Conservation (phyloP, 1,139 yeast species). For the Hemisphaericaspora lyxosophila region DNA sequence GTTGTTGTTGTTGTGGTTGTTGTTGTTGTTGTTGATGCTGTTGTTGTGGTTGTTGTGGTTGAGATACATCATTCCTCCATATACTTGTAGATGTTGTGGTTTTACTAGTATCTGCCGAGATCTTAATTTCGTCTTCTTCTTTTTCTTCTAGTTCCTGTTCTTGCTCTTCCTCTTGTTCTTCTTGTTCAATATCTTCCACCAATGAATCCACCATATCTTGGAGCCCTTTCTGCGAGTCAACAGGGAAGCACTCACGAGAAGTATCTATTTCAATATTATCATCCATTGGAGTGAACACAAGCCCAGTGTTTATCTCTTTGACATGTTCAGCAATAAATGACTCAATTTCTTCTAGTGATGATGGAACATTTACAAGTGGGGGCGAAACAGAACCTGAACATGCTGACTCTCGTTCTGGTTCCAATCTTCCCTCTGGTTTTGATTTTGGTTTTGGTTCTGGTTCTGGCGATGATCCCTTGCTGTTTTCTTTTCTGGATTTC, state of each 20-base stretch:
- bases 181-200: constrained; percentile 10
- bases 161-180: too few species aligned
- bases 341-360: constrained; percentile 32
- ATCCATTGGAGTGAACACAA: constrained; percentile 4
- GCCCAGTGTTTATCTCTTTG: constrained; percentile 6
- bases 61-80: constrained; percentile 2
- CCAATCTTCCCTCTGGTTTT: neutral
- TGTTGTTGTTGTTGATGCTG: constrained; percentile 3
- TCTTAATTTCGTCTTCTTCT: neutral
- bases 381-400: neutral
- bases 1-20: constrained; percentile 6
- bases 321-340: constrained; percentile 29
- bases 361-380: constrained; percentile 16
- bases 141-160: neutral
- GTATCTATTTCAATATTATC: neutral
- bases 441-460: neutral
- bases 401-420: neutral
- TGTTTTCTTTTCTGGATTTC: neutral
- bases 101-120: neutral
- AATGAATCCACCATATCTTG: constrained; percentile 21
- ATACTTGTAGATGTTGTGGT: neutral
- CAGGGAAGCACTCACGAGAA: neutral
- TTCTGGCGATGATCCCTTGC: neutral
- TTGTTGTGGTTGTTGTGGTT: constrained; percentile 7
- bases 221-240: constrained; percentile 11